Conservation (phyloP, 176 grass and related monocot species). For the Tillandsia fasciculata region DNA sequence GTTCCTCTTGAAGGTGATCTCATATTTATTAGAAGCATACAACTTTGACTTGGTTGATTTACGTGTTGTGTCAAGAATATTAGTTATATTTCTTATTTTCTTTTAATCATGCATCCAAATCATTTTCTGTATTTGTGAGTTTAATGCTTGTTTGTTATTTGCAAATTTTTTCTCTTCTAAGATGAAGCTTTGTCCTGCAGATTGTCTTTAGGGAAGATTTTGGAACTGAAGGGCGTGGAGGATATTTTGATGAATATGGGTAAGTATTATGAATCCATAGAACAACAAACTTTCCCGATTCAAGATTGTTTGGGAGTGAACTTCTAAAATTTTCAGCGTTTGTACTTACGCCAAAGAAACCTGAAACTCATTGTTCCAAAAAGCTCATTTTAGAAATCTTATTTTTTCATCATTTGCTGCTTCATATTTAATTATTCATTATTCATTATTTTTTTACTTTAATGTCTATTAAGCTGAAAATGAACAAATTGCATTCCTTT, state of each 20-base stretch:
- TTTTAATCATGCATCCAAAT: background rate
- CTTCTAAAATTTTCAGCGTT: background rate
- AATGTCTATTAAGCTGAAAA: no score
- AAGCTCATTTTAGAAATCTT: no score
- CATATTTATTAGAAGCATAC: background rate
- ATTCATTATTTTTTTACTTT: no score
- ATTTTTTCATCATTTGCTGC: no score
- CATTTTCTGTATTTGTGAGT: background rate
- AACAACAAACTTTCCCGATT: background rate
- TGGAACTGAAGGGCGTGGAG: conserved; percentile 91
- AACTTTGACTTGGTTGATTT: background rate
- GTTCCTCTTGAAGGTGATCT: no score
- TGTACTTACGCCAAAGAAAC: background rate
- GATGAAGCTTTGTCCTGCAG: conserved; percentile 38
- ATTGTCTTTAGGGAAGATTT: conserved; percentile 99
- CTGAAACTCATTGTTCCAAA: no score
- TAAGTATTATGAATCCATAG: conserved; percentile 23
- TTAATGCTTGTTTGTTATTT: background rate
- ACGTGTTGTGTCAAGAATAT: background rate
- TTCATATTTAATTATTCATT: no score
- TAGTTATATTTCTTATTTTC: background rate
- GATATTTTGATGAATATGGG: conserved; percentile 98
- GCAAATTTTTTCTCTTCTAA: conserved; percentile 1
- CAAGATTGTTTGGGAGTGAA: background rate
- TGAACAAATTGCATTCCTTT: no score